phyloP scores from a whole-genome alignment of 192 early-diverging fungal species.

The Entophlyctis helioformis region DNA sequence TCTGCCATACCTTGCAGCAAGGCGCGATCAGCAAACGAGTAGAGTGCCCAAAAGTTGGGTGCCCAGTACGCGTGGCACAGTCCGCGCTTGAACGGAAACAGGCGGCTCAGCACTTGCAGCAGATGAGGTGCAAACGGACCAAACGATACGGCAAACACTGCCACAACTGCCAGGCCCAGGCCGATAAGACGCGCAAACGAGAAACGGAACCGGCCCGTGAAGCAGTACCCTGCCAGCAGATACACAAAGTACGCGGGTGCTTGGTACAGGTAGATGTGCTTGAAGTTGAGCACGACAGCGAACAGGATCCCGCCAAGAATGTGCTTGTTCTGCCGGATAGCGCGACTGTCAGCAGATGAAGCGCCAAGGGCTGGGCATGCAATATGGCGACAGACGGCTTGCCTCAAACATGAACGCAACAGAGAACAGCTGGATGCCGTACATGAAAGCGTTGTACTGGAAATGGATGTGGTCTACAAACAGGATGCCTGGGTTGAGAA shows the following conservation, averaged over 20 bases:
- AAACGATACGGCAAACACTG: conserved; percentile 68
- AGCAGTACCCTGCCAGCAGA: conserved; percentile 68
- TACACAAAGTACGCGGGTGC: conserved; percentile 87
- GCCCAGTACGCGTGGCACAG: conserved; percentile 96
- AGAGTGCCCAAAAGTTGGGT: conserved; percentile 95
- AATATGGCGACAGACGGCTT: too few species aligned
- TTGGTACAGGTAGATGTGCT: conserved; percentile 84
- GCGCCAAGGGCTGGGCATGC: too few species aligned
- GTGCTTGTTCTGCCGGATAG: conserved; percentile 34
- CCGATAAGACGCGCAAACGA: conserved; percentile 31
- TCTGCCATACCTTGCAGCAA: too few species aligned
- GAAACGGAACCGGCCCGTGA: conserved; percentile 9
- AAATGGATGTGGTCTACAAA: conserved; percentile 97
- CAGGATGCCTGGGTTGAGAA: conserved; percentile 31
- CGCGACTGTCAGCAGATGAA: too few species aligned
- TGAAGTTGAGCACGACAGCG: conserved; percentile 87
- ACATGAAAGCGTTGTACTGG: conserved; percentile 90
- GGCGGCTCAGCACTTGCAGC: conserved; percentile 60
- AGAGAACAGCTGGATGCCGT: conserved; percentile 74
- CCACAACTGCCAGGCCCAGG: conserved; percentile 50
- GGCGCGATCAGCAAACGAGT: conserved; percentile 68
- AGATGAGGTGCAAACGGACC: conserved; percentile 72
- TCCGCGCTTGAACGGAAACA: conserved; percentile 96
- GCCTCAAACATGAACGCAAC: too few species aligned
- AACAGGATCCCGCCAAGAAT: conserved; percentile 64